Evolutionary conservation across 768 basidiomycete genomes (phyloP).

Genomic region (Polyporus arcularius): DNA sequence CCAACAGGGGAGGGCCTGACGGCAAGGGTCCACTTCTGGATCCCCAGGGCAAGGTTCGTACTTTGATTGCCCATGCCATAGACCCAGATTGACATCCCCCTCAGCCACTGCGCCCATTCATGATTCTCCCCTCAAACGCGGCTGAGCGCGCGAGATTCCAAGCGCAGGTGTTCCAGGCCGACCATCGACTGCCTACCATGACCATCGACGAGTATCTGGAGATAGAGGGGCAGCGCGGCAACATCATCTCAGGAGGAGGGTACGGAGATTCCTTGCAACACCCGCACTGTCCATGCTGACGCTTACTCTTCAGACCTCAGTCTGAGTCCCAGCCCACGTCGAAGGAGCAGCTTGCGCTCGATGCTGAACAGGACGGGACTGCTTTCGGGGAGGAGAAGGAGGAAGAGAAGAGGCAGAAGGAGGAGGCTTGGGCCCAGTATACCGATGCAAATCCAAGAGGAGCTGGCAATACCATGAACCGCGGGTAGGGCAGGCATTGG

Average conservation of each 20-base stretch:
- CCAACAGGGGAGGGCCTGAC: constrained; percentile 33
- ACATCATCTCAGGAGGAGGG: constrained; percentile 88
- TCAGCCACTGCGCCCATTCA: constrained; percentile 90
- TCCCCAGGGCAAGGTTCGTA: constrained; percentile 68
- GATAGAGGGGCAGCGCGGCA: constrained; percentile 80
- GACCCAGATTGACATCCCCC: constrained; percentile 11
- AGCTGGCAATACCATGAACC: constrained; percentile 97
- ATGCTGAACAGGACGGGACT: constrained; percentile 86
- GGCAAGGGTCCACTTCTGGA: constrained; percentile 72
- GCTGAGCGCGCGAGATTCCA: constrained; percentile 72
- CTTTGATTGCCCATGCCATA: neutral
- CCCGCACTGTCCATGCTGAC: neutral
- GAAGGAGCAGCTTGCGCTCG: constrained; percentile 75
- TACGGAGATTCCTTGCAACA: constrained; percentile 38
- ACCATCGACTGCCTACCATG: constrained; percentile 91
- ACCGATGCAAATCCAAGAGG: constrained; percentile 86
- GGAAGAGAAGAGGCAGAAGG: constrained; percentile 79
- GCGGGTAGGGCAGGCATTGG: constrained; percentile 54
- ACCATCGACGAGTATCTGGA: constrained; percentile 92
- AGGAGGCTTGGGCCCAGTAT: constrained; percentile 90
- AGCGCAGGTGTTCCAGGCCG: constrained; percentile 80
- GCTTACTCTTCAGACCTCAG: constrained; percentile 43
- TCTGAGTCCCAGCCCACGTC: constrained; percentile 68
- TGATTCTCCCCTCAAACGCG: constrained; percentile 76
- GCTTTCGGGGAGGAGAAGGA: constrained; percentile 61